Evolutionary conservation across 306 rosid species (phyloP).

Genomic region (Dalbergia cultrata): DNA sequence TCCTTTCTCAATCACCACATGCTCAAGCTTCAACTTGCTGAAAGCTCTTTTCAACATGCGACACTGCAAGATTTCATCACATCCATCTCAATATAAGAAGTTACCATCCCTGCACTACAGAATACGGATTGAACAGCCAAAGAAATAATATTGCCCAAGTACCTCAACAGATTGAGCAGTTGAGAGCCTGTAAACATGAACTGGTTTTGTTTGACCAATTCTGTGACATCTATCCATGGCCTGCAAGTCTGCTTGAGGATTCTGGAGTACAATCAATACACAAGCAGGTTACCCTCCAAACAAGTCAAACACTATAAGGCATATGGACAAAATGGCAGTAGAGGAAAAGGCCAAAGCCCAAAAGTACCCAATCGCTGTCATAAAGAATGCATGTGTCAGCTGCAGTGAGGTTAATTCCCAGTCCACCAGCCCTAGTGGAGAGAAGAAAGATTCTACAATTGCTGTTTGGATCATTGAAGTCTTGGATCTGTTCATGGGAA

Average conservation of each 20-base stretch:
- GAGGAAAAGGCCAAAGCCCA: background rate
- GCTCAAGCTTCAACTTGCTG: constrained; percentile 98
- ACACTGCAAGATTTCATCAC: constrained; percentile 62
- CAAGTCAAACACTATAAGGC: constrained; percentile 12
- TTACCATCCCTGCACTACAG: background rate
- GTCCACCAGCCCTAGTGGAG: constrained; percentile 98
- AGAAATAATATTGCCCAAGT: constrained; percentile 14
- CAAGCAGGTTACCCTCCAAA: constrained; percentile 19
- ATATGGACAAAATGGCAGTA: background rate
- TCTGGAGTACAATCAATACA: constrained; percentile 59
- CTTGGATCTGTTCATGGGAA: constrained; percentile 65
- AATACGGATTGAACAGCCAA: constrained; percentile 21
- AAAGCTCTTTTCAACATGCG: constrained; percentile 93
- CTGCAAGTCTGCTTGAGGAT: constrained; percentile 98
- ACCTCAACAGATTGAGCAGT: constrained; percentile 98
- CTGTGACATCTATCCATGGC: constrained; percentile 99
- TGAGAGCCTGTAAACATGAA: constrained; percentile 95
- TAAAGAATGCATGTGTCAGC: constrained; percentile 98
- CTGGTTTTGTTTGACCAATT: constrained; percentile 97
- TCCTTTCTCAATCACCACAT: constrained; percentile 93
- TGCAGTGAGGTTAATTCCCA: constrained; percentile 97
- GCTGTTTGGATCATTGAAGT: constrained; percentile 79
- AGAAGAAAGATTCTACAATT: constrained; percentile 74
- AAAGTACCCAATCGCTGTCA: constrained; percentile 98
- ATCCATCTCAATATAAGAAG: constrained; percentile 26